Percentiles rank a stretch among this genome's conserved stretches.
Conservation (phyloP, 106 monocot genomes). For the Phalaenopsis aphrodite region DNA sequence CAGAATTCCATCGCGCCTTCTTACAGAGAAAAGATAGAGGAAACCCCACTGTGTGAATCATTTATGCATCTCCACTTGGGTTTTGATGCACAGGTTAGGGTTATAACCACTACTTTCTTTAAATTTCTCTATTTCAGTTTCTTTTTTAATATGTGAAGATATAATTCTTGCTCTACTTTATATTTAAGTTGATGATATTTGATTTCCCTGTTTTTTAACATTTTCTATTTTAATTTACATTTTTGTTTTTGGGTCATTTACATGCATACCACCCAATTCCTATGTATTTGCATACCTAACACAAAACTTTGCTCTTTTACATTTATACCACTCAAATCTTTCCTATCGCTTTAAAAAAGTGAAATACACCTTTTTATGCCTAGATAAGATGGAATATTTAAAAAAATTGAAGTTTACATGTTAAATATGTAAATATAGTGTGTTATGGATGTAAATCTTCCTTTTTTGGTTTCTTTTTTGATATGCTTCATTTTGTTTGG, state of each 20-base stretch:
- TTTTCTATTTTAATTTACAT: neutral
- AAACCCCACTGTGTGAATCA: conserved; percentile 85
- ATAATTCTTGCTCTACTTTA: no score
- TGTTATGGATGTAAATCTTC: no score
- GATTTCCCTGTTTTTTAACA: neutral
- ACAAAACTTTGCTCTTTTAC: no score
- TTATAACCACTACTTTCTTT: neutral
- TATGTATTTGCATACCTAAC: no score
- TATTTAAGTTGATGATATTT: neutral
- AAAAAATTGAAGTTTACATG: no score
- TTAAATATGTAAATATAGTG: no score
- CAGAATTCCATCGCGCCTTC: conserved; percentile 35
- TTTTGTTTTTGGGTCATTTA: neutral
- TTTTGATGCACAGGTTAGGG: conserved; percentile 64
- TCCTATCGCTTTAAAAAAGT: no score
- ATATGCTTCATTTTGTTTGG: neutral
- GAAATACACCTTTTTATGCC: no score
- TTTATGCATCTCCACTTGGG: conserved; percentile 99
- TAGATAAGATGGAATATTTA: no score
- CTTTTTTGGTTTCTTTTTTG: neutral
- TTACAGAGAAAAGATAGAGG: conserved; percentile 50
- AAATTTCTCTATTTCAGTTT: neutral
- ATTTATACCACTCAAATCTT: no score
- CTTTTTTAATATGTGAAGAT: no score
- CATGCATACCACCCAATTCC: no score